Evolutionary conservation across 2,329 filamentous ascomycete species (phyloP), one percentile per base, ranked within the genome.

Genomic region (Aphanoascus verrucosus): DNA sequence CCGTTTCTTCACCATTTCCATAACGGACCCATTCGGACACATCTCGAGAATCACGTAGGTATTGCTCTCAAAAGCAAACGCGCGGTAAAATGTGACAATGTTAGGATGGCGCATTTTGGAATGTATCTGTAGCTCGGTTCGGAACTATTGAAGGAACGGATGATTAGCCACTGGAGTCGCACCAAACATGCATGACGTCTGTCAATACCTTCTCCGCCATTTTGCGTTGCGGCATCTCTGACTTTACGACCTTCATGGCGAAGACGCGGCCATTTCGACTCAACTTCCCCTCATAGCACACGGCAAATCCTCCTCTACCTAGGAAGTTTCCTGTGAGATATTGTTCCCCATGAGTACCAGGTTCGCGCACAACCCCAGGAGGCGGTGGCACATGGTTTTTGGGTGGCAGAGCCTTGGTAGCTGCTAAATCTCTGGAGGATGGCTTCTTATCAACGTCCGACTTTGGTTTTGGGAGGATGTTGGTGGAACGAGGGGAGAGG

Each of bases 61-160:
- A 67, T 84, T 90, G 59, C 81, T 83, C 60, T 88, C 79, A 68
- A 90, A 94, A 11, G 90, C 86, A 67, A 98, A 98, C 34, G 93
- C 93, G 61, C 91, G 83, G 63, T 94, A 82, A 69, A 98, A 98
- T 62, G 91, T 86, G 58, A 98, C 93, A 60, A 98, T 91, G 68
- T 96, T 95, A 51, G 86, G 86, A 65, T 98, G 93, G 55, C 84
- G 83, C 82, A 98, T 91, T 68, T 97, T 98, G 42, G 93, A 96
- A 72, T 98, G 93, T 56, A 98, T 96, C 70, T 97, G 91, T 5
- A 98, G 80, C 69, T 98, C 93, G 1, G 82, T 84, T 53, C 83
- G 79, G 67, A 85, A 85, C 81, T 84, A 59, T 28, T 53, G 5
- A 50, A 8, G 47, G 11, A 12, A 6, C 40, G 57, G 7, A 52